Evolutionary conservation across 352 stramenopile species (phyloP), one percentile per base, ranked within the genome.

Genomic region (Globisporangium nodosum): DNA sequence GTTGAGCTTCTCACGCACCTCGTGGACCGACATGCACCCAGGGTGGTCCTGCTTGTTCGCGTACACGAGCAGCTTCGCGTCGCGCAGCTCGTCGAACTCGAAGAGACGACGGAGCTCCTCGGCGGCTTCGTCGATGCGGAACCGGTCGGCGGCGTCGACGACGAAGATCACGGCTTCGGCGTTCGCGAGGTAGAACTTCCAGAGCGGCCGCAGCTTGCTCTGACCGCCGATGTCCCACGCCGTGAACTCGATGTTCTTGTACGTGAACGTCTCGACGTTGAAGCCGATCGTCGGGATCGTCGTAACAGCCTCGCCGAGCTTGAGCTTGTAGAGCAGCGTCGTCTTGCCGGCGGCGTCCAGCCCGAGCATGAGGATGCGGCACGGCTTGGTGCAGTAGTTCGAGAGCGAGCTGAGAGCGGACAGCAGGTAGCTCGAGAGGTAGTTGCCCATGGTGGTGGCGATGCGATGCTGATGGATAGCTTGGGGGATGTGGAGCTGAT

Each of bases 301-400:
- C 18, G 73, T 85, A 18, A 92, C 51, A 2, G 70, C 66, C 47
- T 91, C 76, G 3, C 68, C 67, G 3, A 91, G 70, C 63, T 94
- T 85, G 46, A 96, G 72, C 45, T 88, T 81, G 74, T 94, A 93
- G 45, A 98, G 83, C 66, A 98, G 90, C 15, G 94, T 98, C 1
- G 94, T 98, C 72, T 98, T 98, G 64, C 94, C 96, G 45, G 94
- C 74, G 21, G 21, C 21, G 21, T 24, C 21, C 21, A 24, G 21
- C 1, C 21, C 21, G 21, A 24, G 21, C 21, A 98, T 95, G 50
- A 98, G 56, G 58, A 81, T 72, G 12, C 69, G 69, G 20, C 69
- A 73, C 8, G 69, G 67, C 33, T 68, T 76, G 49, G 59, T 68
- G 62, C 71, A 79, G 58, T 74, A 74, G 7, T 37, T 16, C 15